Evolutionary conservation across 768 basidiomycete genomes (phyloP), one percentile per base, ranked within the genome.

Genomic region (Xerocomellus chrysenteron): DNA sequence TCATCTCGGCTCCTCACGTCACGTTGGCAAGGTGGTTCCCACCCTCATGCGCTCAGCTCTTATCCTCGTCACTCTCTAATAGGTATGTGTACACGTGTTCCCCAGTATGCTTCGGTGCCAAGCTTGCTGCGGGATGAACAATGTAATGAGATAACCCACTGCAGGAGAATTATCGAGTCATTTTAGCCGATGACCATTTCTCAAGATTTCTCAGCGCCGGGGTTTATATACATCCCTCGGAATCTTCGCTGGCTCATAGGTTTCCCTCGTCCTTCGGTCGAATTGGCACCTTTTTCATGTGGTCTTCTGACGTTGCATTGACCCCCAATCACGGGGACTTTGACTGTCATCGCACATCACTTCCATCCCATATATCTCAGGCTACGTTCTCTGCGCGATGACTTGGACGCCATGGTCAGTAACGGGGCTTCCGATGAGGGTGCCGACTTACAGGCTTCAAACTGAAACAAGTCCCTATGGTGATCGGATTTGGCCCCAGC

Each of bases 11-110:
- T 33, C 37, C 24, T 56, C 65, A 61, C 66, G 67, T 67, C 66
- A 68, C 50, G 28, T 42, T 50, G 43, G 45, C 45, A 45, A 35
- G 50, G 21, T 46, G 32, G 28, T 59, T 68, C 65, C 46, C 66
- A 68, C 65, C 65, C 21, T 32, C 32, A 32, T 11, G 39, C 32
- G 13, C 36, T 40, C 44, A 42, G 47, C 41, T 56, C 45, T 51
- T 62, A 47, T 55, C 48, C 60, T 57, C 49, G 49, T 56, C 33
- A 1, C 43, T 40, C 56, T 56, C 40, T 37, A 52, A 64, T 54
- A 56, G 57, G 65, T 59, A 68, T 67, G 45, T 44, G 32, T 21
- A 52, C 65, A 66, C 57, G 65, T 64, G 58, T 46, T 44, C 50
- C 33, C 51, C 42, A 10, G 43, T 26, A 28, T 55, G 54, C 63